Conservation (phyloP, 306 rosid genomes). For the Lablab purpureus region DNA sequence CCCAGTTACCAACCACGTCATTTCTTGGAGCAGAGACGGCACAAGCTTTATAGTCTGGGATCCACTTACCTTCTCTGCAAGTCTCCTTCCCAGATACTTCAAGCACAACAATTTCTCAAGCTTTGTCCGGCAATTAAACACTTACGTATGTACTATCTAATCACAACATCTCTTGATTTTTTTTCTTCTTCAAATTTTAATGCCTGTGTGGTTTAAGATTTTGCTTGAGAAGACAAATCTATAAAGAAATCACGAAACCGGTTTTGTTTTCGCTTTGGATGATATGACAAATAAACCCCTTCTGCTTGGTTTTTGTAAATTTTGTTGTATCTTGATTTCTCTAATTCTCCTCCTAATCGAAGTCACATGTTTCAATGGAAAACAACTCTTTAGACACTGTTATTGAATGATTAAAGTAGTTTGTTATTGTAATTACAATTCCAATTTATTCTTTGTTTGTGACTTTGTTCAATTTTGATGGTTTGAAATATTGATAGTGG, state of each 20-base stretch:
- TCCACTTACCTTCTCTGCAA: constrained; percentile 66
- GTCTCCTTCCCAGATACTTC: constrained; percentile 75
- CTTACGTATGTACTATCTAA: constrained; percentile 71
- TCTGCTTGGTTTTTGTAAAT: background rate
- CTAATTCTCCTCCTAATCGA: background rate
- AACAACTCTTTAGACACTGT: background rate
- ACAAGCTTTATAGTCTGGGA: constrained; percentile 84
- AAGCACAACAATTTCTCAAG: constrained; percentile 94
- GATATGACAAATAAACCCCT: background rate
- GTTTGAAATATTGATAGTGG: background rate
- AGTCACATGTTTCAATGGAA: too few species aligned
- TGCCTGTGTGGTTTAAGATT: background rate
- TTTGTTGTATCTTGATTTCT: constrained; percentile 1
- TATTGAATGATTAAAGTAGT: background rate
- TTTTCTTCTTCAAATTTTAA: background rate
- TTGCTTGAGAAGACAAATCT: constrained; percentile 1
- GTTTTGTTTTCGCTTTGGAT: background rate
- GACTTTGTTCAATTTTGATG: background rate
- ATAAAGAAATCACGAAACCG: background rate
- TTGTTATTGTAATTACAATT: background rate
- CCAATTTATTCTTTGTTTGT: background rate
- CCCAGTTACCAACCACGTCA: constrained; percentile 55
- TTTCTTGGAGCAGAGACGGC: constrained; percentile 82
- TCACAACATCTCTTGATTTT: background rate
- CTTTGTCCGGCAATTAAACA: constrained; percentile 92